Conservation (phyloP, 2,329 filamentous ascomycete species). For the Fusarium abutilonis region DNA sequence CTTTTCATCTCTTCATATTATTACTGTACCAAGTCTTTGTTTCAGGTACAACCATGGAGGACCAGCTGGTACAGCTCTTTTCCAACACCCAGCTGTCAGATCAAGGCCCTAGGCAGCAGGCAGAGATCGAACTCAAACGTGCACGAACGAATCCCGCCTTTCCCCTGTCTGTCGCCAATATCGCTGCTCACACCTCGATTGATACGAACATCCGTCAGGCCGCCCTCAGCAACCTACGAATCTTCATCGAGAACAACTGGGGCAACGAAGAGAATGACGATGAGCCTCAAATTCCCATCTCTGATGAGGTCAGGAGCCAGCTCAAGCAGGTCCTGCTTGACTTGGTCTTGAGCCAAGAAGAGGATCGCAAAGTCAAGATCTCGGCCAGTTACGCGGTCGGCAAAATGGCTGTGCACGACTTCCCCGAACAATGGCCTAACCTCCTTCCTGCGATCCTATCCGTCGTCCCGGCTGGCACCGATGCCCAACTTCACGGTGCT, state of each 20-base stretch:
- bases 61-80: conserved; percentile 88
- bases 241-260: conserved; percentile 88
- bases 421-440: conserved; percentile 93
- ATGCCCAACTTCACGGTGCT: conserved; percentile 86
- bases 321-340: conserved; percentile 80
- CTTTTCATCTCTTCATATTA: conserved; percentile 21
- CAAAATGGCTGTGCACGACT: conserved; percentile 93
- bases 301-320: conserved; percentile 76
- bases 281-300: conserved; percentile 69
- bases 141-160: conserved; percentile 77
- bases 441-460: conserved; percentile 83
- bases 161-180: conserved; percentile 80
- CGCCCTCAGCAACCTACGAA: conserved; percentile 80
- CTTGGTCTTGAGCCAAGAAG: conserved; percentile 76
- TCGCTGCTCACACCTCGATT: conserved; percentile 80
- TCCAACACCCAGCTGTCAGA: conserved; percentile 83
- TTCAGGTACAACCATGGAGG: conserved; percentile 73
- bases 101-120: conserved; percentile 81
- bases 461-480: conserved; percentile 78
- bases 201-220: conserved; percentile 82
- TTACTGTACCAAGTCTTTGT: conserved; percentile 23
- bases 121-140: conserved; percentile 82
- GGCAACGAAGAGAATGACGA: conserved; percentile 77
- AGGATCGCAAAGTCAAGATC: conserved; percentile 86
- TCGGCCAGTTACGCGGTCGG: conserved; percentile 84